A percentile compares a stretch with the other conserved stretches of the same genome.
phyloP scores from a whole-genome alignment of 805 yeast genomes.

The Saccharomycopsis selenospora region DNA sequence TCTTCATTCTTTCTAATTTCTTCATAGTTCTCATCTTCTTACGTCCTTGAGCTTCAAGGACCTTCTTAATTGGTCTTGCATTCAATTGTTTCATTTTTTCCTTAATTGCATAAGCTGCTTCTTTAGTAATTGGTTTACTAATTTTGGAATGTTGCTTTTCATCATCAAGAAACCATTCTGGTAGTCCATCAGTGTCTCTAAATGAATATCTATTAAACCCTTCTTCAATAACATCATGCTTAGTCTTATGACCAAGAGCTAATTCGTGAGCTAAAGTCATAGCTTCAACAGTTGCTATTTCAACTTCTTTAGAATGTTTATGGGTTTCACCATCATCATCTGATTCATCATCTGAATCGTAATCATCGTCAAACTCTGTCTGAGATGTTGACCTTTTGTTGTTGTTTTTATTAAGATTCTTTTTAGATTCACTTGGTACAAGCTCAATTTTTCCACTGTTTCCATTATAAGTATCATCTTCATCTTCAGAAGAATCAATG shows the following conservation, averaged over 20 bases:
- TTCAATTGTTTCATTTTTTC: conserved; percentile 75
- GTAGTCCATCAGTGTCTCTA: conserved; percentile 83
- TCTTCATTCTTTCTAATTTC: conserved; percentile 80
- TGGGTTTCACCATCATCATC: conserved; percentile 37
- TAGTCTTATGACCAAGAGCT: conserved; percentile 81
- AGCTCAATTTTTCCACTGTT: conserved; percentile 37
- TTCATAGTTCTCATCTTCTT: conserved; percentile 88
- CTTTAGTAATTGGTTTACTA: conserved; percentile 89
- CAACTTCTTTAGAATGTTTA: conserved; percentile 59
- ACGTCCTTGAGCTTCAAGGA: conserved; percentile 94
- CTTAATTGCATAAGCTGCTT: conserved; percentile 72
- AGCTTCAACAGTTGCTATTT: conserved; percentile 87
- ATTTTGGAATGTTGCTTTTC: conserved; percentile 82
- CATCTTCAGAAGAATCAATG: conserved; percentile 23
- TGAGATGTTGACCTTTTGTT: conserved; percentile 26
- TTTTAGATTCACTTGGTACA: conserved; percentile 34
- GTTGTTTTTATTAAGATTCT: too few species aligned
- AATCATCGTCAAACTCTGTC: conserved; percentile 35
- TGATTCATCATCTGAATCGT: conserved; percentile 36
- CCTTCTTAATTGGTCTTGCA: conserved; percentile 98
- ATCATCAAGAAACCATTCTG: conserved; percentile 96
- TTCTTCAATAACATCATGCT: conserved; percentile 82
- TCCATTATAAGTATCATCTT: conserved; percentile 20
- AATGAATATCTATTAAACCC: conserved; percentile 89
- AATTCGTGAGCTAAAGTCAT: conserved; percentile 97